Base-by-base conservation (phyloP, 306 rosid genomes). In the Acacia melanoxylon region DNA sequence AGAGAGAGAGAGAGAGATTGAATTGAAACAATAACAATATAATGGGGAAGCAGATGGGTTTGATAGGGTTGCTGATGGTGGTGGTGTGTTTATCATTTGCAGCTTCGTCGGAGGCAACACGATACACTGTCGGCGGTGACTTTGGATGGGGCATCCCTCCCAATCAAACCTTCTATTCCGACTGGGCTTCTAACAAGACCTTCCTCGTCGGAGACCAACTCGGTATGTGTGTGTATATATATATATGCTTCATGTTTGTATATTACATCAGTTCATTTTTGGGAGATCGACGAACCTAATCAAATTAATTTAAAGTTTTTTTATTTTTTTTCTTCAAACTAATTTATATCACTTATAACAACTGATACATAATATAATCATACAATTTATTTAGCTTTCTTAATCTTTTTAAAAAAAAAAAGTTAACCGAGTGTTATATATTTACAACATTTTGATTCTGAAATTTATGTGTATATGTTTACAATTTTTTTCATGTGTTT, bases 71-170 rank as follows among this genome's bases (percentile, higher is more conserved):
- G 20, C 6, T 49, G n/a, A 22, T 70, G n/a, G 35, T 70, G 7
- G 75, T 5, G 7, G 4, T 44, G 37, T 48, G 56, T 70, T 24
- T 70, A 70, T 44, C 46, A 44, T 70, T 70, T 70, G 56, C 54
- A 12, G 56, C 56, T 0, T 40, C 51, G 22, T 42, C 56, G 1
- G 75, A 70, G 8, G 75, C 54, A 6, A 24, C 5, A 24, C 5
- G 49, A 22, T 44, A 70, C 8, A 6, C 9, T 6, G 75, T 70
- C 1, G 75, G 75, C 3, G 75, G 14, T 6, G 14, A n/a, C 56
- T 70, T n/a, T 70, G 75, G 75, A 7, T 70, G 75, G 75, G 14
- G 8, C 54, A 12, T 70, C 75, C 75, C 75, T 70, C 37, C 56
- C 35, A 70, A 70, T 44, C n/a, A 70, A 17, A 70, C 9, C 75